Percentiles rank a stretch among this genome's conserved stretches.
Conservation (phyloP, 768 basidiomycete species). For the Leccinum pellstonianum region DNA sequence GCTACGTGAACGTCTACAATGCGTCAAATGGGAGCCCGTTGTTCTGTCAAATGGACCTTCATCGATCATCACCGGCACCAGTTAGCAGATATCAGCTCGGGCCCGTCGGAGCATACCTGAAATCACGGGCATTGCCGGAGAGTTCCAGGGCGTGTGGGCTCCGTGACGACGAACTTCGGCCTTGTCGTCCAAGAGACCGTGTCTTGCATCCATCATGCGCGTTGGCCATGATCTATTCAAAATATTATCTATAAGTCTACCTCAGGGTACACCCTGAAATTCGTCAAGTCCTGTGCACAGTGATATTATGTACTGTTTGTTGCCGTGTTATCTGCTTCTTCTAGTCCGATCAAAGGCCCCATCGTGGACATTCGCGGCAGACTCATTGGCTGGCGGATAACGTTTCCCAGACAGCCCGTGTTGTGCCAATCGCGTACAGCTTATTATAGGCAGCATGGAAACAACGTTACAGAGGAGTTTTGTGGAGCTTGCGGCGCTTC, state of each 20-base stretch:
- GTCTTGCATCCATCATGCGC: conserved; percentile 11
- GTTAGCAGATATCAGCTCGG: conserved; percentile 22
- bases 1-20: conserved; percentile 6
- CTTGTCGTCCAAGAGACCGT: neutral
- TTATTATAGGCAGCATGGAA: conserved; percentile 17
- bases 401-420: conserved; percentile 20
- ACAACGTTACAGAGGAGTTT: conserved; percentile 23
- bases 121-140: conserved; percentile 1
- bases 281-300: conserved; percentile 23
- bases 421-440: conserved; percentile 10
- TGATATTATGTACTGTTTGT: conserved; percentile 32
- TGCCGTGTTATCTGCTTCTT: conserved; percentile 22
- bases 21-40: no score
- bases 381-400: conserved; percentile 16
- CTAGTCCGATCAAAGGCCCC: conserved; percentile 25
- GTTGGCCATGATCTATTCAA: conserved; percentile 11
- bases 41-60: no score
- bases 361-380: conserved; percentile 7
- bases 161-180: conserved; percentile 4
- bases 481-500: conserved; percentile 16
- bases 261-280: conserved; percentile 35
- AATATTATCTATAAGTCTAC: conserved; percentile 6
- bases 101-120: conserved; percentile 15
- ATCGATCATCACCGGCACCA: conserved; percentile 4
- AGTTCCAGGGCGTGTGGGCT: neutral